A percentile compares a stretch with the other conserved stretches of the same genome.
Conservation (phyloP, 345 rosid species). For the Leavenworthia alabamica region DNA sequence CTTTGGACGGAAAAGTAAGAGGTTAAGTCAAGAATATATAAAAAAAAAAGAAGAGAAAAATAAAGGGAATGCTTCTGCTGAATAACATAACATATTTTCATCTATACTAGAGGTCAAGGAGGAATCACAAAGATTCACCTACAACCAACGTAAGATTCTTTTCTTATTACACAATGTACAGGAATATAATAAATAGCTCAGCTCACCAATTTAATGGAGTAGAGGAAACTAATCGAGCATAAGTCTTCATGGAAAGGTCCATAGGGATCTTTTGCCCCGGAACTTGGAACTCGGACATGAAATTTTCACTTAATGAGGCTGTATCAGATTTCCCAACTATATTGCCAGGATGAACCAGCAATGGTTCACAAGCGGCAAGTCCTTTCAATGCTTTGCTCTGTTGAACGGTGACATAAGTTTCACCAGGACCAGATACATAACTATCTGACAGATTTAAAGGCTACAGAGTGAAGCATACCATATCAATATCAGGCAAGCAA, state of each 20-base stretch:
- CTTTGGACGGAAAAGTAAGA: neutral
- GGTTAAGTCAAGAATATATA: neutral
- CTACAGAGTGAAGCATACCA: slow-evolving; percentile 49
- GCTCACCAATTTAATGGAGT: slow-evolving; percentile 68
- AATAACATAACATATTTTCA: neutral
- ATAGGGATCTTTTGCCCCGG: slow-evolving; percentile 63
- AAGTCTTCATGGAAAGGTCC: slow-evolving; percentile 84
- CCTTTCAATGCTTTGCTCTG: slow-evolving; percentile 90
- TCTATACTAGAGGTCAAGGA: slow-evolving; percentile 3
- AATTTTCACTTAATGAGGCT: slow-evolving; percentile 33
- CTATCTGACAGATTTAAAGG: slow-evolving; percentile 10
- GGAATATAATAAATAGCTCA: neutral
- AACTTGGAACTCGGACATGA: slow-evolving; percentile 47
- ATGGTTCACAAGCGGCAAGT: slow-evolving; percentile 46
- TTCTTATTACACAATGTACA: neutral
- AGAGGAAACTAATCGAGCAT: slow-evolving; percentile 49
- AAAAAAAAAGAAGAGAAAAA: neutral
- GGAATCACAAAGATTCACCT: neutral
- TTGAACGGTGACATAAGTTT: slow-evolving; percentile 15
- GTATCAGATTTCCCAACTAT: slow-evolving; percentile 38
- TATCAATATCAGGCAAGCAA: slow-evolving; percentile 48
- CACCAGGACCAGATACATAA: neutral
- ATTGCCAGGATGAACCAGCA: slow-evolving; percentile 31
- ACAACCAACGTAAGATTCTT: neutral
- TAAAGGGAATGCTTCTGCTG: neutral